phyloP scores from a whole-genome alignment of 2,329 filamentous ascomycete genomes.

The Diaporthe sp. region DNA sequence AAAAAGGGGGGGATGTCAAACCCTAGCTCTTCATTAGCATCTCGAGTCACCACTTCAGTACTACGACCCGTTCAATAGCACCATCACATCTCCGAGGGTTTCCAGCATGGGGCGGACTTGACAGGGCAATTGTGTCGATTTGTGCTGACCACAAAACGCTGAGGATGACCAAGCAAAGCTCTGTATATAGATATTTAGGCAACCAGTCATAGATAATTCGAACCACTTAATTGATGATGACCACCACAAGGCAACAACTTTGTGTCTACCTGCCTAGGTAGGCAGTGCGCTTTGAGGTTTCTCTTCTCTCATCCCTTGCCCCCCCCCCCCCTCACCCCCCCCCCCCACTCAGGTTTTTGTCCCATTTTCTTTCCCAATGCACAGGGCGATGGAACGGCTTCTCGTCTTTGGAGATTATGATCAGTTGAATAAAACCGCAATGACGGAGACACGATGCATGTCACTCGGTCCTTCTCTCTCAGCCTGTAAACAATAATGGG shows the following conservation, averaged over 20 bases:
- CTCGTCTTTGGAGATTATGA: too few relatives aligned
- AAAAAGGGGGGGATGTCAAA: too few relatives aligned
- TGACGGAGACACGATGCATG: too few relatives aligned
- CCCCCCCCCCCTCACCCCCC: too few relatives aligned
- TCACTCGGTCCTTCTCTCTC: not conserved
- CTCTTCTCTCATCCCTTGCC: not conserved
- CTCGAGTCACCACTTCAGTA: not conserved
- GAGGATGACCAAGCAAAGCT: not conserved
- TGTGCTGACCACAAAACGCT: not conserved
- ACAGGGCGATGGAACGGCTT: not conserved
- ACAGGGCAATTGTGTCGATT: not conserved
- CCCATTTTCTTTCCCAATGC: too few relatives aligned
- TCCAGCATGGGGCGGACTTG: not conserved
- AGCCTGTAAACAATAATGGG: not conserved
- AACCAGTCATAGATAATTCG: not conserved
- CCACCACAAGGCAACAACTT: not conserved
- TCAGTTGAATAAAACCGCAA: too few relatives aligned
- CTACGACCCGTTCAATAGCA: not conserved
- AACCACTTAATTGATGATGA: not conserved
- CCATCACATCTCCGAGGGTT: not conserved
- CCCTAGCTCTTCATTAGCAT: not conserved
- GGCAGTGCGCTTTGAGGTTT: not conserved
- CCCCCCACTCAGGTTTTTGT: too few relatives aligned
- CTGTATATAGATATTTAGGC: not conserved
- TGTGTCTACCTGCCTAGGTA: not conserved